A percentile compares a stretch with the other conserved stretches of the same genome.
Evolutionary conservation across 768 basidiomycete genomes (phyloP).

Genomic region (Suillus spraguei): DNA sequence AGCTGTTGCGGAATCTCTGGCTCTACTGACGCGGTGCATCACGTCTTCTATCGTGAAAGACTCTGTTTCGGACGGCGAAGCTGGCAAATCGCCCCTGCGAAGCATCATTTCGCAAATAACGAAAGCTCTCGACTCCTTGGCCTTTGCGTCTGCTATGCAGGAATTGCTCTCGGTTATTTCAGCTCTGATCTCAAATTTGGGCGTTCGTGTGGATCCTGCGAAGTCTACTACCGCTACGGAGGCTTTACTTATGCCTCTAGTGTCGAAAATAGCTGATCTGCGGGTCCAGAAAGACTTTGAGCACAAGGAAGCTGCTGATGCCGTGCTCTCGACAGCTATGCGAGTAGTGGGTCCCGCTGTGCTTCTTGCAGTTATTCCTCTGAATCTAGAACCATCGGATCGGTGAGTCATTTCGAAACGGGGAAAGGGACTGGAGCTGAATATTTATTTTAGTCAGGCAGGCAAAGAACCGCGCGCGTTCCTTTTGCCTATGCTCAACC

Average conservation of each 20-base stretch:
- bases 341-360: slow-evolving; percentile 83
- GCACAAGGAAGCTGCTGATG: slow-evolving; percentile 86
- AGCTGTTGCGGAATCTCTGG: slow-evolving; percentile 64
- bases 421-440: slow-evolving; percentile 11
- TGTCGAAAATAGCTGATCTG: slow-evolving; percentile 73
- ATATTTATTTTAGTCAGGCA: slow-evolving; percentile 50
- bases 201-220: slow-evolving; percentile 45
- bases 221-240: slow-evolving; percentile 64
- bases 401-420: slow-evolving; percentile 52
- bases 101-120: slow-evolving; percentile 64
- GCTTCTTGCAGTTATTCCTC: slow-evolving; percentile 71
- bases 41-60: slow-evolving; percentile 57
- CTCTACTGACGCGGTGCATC: slow-evolving; percentile 69
- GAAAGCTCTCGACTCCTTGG: slow-evolving; percentile 71
- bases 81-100: slow-evolving; percentile 56
- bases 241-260: slow-evolving; percentile 64
- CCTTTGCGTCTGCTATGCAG: slow-evolving; percentile 74
- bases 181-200: slow-evolving; percentile 65
- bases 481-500: slow-evolving; percentile 83
- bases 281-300: slow-evolving; percentile 84
- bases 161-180: slow-evolving; percentile 77
- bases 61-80: slow-evolving; percentile 48
- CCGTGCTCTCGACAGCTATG: slow-evolving; percentile 78
- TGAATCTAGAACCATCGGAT: slow-evolving; percentile 83
- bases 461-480: slow-evolving; percentile 87